These are phyloP conservation scores for Neoboletus brunneissimus DNA, from an alignment of 768 basidiomycete species.

Conservation along the genomic window DNA sequence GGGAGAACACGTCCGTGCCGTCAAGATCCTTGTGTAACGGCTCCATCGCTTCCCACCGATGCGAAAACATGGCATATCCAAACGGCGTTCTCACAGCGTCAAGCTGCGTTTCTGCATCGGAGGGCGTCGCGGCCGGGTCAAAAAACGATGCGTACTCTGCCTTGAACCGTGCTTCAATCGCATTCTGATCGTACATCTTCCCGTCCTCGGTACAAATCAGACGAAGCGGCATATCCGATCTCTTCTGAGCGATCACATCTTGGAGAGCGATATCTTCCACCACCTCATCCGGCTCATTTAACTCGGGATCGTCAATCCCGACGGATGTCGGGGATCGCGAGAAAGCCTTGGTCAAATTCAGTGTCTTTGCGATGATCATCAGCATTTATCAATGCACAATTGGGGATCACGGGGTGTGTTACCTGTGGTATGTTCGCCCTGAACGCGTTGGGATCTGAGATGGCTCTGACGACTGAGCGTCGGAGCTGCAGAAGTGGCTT, in stretches of 20 bases:
- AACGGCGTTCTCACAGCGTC: constrained; percentile 15
- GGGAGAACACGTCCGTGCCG: constrained; percentile 14
- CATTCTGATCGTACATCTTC: constrained; percentile 19
- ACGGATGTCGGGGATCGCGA: neutral
- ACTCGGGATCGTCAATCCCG: neutral
- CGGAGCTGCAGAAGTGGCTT: neutral
- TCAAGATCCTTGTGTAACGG: constrained; percentile 18
- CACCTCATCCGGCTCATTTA: neutral
- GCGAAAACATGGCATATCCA: constrained; percentile 25
- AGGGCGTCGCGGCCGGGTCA: constrained; percentile 2
- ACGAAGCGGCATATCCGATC: constrained; percentile 23
- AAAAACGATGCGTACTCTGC: constrained; percentile 13
- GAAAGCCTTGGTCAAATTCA: too few relatives aligned
- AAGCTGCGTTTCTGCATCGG: neutral
- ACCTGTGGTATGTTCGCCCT: constrained; percentile 3
- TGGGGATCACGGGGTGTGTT: neutral
- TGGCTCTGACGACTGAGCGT: constrained; percentile 20
- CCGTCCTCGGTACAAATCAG: constrained; percentile 26
- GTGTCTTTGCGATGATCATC: neutral
- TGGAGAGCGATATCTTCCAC: constrained; percentile 4
- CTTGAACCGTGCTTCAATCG: constrained; percentile 15
- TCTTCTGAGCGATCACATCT: constrained; percentile 13
- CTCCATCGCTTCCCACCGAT: constrained; percentile 21
- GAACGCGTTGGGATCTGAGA: constrained; percentile 16
- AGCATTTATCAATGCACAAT: neutral